These are phyloP conservation scores for Phyllosticta ampelicida DNA, from an alignment of 2,329 filamentous ascomycete species.

Conservation along the genomic window DNA sequence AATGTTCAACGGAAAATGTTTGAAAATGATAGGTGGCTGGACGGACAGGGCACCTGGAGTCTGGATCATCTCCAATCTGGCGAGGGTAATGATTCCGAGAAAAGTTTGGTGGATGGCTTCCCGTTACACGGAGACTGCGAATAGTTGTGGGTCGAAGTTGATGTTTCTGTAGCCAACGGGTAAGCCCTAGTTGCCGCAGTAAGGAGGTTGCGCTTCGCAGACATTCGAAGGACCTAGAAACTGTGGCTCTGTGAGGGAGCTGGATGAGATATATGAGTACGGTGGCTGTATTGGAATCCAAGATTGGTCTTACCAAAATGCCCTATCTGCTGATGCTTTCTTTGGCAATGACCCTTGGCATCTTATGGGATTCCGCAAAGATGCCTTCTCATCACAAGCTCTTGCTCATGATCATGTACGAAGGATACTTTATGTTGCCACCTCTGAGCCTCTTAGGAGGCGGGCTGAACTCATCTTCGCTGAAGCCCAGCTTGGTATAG, in stretches of 20 bases:
- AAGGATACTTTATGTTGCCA: constrained; percentile 38
- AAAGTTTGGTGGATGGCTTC: background rate
- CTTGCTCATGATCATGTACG: constrained; percentile 46
- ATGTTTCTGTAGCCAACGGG: too few relatives aligned
- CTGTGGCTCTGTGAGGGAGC: too few relatives aligned
- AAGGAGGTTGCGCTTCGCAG: too few relatives aligned
- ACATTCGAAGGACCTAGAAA: too few relatives aligned
- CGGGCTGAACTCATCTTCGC: constrained; percentile 43
- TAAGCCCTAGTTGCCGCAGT: too few relatives aligned
- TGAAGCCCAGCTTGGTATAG: constrained; percentile 50
- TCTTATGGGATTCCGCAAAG: background rate
- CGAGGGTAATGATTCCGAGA: background rate
- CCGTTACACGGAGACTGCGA: background rate
- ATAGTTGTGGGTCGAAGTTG: background rate
- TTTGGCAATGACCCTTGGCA: background rate
- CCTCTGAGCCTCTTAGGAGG: constrained; percentile 37
- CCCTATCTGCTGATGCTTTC: too few relatives aligned
- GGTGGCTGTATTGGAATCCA: too few relatives aligned
- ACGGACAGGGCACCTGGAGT: background rate
- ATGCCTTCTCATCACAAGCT: constrained; percentile 4
- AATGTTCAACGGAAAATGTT: background rate
- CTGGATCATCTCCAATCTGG: background rate
- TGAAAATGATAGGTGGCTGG: background rate
- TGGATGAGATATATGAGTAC: too few relatives aligned
- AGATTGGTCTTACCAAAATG: too few relatives aligned